Conservation (phyloP, 2,329 filamentous ascomycete genomes). For the Laburnicola sp. region DNA sequence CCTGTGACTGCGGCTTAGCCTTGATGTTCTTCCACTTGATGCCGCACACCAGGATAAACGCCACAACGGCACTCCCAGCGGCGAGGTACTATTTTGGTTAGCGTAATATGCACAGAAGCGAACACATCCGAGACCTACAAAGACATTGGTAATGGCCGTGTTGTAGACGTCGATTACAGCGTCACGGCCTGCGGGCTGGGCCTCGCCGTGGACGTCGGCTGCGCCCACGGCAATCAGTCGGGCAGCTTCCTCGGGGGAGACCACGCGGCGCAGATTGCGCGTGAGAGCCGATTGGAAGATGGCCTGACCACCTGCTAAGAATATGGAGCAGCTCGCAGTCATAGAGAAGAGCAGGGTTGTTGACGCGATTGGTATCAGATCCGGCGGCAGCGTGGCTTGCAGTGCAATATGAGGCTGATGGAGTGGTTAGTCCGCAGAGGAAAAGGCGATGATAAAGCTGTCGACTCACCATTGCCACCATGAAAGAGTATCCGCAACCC, state of each 20-base stretch:
- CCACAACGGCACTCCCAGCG: conserved; percentile 6
- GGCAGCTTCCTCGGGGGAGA: background rate
- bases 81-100: conserved; percentile 7
- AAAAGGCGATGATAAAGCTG: conserved; percentile 1
- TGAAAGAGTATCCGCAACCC: conserved; percentile 9
- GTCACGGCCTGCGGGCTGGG: background rate
- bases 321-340: conserved; percentile 6
- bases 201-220: background rate
- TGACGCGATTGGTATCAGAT: conserved; percentile 7
- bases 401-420: conserved; percentile 8
- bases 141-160: conserved; percentile 4
- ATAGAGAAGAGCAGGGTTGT: background rate
- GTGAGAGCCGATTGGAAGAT: conserved; percentile 3
- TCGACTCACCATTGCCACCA: conserved; percentile 2
- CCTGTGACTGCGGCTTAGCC: conserved; percentile 2
- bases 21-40: conserved; percentile 7
- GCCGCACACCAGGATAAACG: conserved; percentile 5
- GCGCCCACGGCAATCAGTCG: conserved; percentile 3
- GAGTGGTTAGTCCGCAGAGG: conserved; percentile 4
- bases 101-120: background rate
- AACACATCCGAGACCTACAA: conserved; percentile 3
- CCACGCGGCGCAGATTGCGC: background rate
- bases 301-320: conserved; percentile 5
- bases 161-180: conserved; percentile 4
- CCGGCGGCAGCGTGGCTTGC: conserved; percentile 5